Base-by-base conservation (phyloP, 305 asterid species). In the Coffea humblotiana region DNA sequence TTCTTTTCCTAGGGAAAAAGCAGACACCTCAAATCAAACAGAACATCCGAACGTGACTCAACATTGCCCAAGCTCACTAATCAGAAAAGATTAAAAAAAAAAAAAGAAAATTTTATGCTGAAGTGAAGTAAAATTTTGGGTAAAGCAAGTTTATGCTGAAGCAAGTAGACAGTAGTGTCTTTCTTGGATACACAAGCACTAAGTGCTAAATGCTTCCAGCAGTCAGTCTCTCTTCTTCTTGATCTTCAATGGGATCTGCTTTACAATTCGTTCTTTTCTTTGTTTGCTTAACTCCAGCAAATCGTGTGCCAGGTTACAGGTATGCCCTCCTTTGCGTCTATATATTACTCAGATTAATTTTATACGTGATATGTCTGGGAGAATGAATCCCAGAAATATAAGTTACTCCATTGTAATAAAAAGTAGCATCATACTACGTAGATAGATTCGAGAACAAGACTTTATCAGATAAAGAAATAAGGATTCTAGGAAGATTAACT, bases 301-400 rank as follows among this genome's bases (percentile, higher is more conserved):
- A 64, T 88, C 79, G 60, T 83, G 21, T 87, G 87, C 77, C 99
- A 95, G 90, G 89, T 91, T 81, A 73, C 99, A 86, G 96, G 97
- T 94, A 83, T 90, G 88, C 77, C 72, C 49, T 84, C 75, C 71
- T 47, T 40, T 80, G 21, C 60, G 60, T 75, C 29, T 66, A 27
- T 63, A 32, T 51, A 48, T 16, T 66, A 21, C 13, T 40, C 43
- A 40, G 6, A 40, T 40, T 29, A 32, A 32, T 32, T 32, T 32
- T 52, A 12, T 15, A 6, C 68, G 63, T 35, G 48, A 27, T 14
- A 19, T 14, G 27, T 15, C n/a, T n/a, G 47, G 21, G 47, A 49
- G 2, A 0, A 18, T 12, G 23, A 29, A 64, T 23, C 37, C 78
- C 11, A 65, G 49, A 64, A 40, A 40, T 40, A 3, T 40, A 40